Evolutionary conservation across 352 stramenopile species (phyloP).

Genomic region (Pythium biforme): DNA sequence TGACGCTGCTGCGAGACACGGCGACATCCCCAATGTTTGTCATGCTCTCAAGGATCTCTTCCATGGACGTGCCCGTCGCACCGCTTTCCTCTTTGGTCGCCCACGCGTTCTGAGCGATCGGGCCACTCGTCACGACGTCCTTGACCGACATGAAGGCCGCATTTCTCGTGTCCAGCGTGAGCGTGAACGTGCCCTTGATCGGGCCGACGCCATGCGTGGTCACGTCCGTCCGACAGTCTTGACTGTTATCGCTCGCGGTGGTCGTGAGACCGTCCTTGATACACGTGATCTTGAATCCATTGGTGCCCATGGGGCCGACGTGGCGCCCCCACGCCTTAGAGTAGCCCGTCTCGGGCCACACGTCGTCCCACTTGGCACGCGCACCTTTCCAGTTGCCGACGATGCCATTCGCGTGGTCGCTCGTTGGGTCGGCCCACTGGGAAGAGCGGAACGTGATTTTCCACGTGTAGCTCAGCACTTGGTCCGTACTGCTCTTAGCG

Average conservation of each 20-base stretch:
- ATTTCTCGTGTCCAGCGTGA: conserved; percentile 84
- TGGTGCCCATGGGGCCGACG: conserved; percentile 82
- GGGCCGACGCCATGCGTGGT: conserved; percentile 62
- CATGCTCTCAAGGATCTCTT: conserved; percentile 95
- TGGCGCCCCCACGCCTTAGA: conserved; percentile 97
- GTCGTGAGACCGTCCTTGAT: conserved; percentile 67
- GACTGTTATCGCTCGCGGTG: conserved; percentile 52
- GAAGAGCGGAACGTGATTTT: conserved; percentile 94
- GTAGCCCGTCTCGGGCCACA: conserved; percentile 90
- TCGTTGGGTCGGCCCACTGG: conserved; percentile 90
- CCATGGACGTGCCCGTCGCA: conserved; percentile 89
- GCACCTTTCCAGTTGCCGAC: conserved; percentile 92
- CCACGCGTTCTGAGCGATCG: conserved; percentile 93
- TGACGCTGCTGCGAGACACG: conserved; percentile 86
- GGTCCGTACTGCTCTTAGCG: conserved; percentile 34
- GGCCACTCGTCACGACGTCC: conserved; percentile 53
- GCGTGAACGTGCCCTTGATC: conserved; percentile 89
- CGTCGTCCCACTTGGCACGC: conserved; percentile 77
- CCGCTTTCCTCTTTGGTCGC: conserved; percentile 87
- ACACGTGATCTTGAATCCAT: conserved; percentile 44
- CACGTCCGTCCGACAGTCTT: conserved; percentile 38
- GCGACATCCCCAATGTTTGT: conserved; percentile 92
- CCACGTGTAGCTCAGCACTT: conserved; percentile 90
- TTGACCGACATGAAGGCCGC: conserved; percentile 72
- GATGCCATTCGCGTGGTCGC: conserved; percentile 76